phyloP scores from a whole-genome alignment of 495 filamentous ascomycete genomes.

The Hypoxylon rickii region DNA sequence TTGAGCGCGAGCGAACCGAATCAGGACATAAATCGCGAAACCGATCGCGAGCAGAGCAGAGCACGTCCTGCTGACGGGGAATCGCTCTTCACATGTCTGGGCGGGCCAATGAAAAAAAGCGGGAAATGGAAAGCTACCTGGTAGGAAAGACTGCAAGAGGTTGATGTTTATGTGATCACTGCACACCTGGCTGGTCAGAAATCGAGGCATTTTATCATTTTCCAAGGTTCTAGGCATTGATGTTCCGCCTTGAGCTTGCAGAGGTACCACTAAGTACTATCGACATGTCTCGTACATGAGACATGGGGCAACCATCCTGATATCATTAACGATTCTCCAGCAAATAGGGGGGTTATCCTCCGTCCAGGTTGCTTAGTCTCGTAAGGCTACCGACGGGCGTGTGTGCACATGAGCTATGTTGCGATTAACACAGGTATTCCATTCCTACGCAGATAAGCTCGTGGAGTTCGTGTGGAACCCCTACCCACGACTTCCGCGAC shows the following conservation, averaged over 20 bases:
- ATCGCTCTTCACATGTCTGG: no score
- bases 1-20: conserved; percentile 7
- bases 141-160: conserved; percentile 1
- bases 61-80: conserved; percentile 7
- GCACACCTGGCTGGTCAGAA: not conserved
- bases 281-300: conserved; percentile 6
- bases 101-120: no score
- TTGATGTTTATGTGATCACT: not conserved
- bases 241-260: not conserved
- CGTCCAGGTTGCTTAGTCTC: no score
- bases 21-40: conserved; percentile 23
- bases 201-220: conserved; percentile 15
- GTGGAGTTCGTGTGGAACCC: conserved; percentile 22
- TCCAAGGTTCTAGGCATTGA: conserved; percentile 6
- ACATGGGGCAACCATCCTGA: not conserved
- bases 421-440: conserved; percentile 30
- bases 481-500: conserved; percentile 10
- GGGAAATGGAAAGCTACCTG: no score
- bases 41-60: not conserved
- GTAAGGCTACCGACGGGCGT: conserved; percentile 7
- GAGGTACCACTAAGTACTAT: no score
- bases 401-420: conserved; percentile 9
- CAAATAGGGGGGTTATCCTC: conserved; percentile 12
- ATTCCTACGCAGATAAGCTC: conserved; percentile 35
- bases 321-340: conserved; percentile 19